Evolutionary conservation across 192 early-diverging fungal genomes (phyloP), one percentile per base, ranked within the genome.

Genomic region (Entophlyctis luteolus): DNA sequence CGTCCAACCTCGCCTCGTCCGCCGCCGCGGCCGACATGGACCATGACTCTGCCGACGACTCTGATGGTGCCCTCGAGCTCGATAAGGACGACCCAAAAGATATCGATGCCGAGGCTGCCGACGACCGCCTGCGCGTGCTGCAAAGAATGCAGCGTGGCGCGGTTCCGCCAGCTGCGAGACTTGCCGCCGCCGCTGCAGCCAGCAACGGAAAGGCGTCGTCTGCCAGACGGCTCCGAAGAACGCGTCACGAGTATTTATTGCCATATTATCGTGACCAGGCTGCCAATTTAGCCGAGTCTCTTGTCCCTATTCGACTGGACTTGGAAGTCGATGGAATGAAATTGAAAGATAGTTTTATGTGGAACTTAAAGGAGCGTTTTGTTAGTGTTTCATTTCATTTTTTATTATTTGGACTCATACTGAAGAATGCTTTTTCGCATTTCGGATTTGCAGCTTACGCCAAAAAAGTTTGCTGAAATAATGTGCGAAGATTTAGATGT

Each of bases 381-480:
- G 52, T 54, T 10, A 46, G 56, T 46, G 27, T 46, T 46, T 22
- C 34, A 0, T 16, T 1, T 25, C 18, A 46, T 16, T 35, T n/a
- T 46, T n/a, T 12, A 23, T 14, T 16, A 0, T 54, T 12, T 23
- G 53, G 22, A 23, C 18, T 33, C 16, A 22, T n/a, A 23, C 23
- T 12, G 23, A 22, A 33, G 22, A 16, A 23, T 22, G 53, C 53
- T 12, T 16, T 14, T 54, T 12, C 23, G 22, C 14, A 23, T 54
- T 14, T n/a, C 14, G 18, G 22, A 0, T 35, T 35, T 37, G 2
- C 39, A 86, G 91, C 75, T 91, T 49, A 91, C 90, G 10, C 90
- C 90, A 4, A 89, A 93, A 60, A 83, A 88, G 48, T 93, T 93
- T 84, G 90, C 89, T 0, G 87, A 90, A 55, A 87, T 91, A 47